These are phyloP conservation scores for Nigrograna mackinnonii DNA, from an alignment of 2,329 filamentous ascomycete genomes.

Conservation along the genomic window DNA sequence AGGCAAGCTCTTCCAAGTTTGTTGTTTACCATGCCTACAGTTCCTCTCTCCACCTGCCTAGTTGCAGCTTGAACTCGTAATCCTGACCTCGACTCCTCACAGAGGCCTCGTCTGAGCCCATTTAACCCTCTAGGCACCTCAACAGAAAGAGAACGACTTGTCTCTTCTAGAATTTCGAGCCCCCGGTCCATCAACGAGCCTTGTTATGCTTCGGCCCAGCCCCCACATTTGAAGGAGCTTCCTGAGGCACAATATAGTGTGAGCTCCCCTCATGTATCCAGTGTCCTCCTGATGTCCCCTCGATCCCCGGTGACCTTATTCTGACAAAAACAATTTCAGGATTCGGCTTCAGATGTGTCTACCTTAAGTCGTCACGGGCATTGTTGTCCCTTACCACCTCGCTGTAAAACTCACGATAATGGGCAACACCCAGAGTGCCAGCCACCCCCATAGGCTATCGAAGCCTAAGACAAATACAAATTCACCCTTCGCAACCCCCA, in stretches of 20 bases:
- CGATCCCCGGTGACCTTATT: too few species aligned
- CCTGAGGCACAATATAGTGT: constrained; percentile 18
- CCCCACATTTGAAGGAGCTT: constrained; percentile 15
- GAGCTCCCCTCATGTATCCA: constrained; percentile 8
- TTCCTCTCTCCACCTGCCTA: constrained; percentile 9
- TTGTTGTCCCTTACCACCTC: constrained; percentile 20
- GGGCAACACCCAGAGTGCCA: constrained; percentile 33
- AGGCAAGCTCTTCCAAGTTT: constrained; percentile 37
- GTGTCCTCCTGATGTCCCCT: too few species aligned
- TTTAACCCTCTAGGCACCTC: constrained; percentile 14
- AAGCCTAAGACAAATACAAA: constrained; percentile 42
- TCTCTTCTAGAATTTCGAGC: constrained; percentile 9
- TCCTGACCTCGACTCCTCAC: constrained; percentile 4
- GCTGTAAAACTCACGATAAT: constrained; percentile 25
- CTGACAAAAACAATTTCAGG: too few species aligned
- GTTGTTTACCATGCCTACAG: constrained; percentile 26
- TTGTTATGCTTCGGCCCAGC: constrained; percentile 11
- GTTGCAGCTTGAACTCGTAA: constrained; percentile 10
- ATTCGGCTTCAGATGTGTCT: constrained; percentile 14
- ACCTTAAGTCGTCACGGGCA: constrained; percentile 18
- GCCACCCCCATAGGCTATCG: constrained; percentile 29
- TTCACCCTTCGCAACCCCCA: constrained; percentile 17
- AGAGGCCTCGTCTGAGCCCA: constrained; percentile 7
- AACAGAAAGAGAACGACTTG: constrained; percentile 3
- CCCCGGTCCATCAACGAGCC: not conserved